These are phyloP conservation scores for Xanthoconium purpureum DNA, from an alignment of 768 basidiomycete species.

Conservation along the genomic window DNA sequence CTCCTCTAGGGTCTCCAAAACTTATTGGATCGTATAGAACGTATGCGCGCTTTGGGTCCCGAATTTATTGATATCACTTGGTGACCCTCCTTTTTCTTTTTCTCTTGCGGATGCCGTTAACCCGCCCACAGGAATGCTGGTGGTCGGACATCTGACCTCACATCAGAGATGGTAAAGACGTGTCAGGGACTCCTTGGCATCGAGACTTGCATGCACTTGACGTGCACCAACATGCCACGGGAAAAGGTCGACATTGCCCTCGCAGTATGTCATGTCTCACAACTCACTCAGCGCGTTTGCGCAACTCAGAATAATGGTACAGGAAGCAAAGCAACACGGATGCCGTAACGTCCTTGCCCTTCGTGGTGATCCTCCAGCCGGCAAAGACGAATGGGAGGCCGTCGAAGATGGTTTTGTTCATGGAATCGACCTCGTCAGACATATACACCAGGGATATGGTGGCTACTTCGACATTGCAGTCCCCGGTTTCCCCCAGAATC, in stretches of 20 bases:
- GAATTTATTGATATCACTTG: constrained; percentile 99
- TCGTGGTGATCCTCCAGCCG: constrained; percentile 87
- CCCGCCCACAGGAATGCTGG: constrained; percentile 79
- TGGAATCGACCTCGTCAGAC: constrained; percentile 87
- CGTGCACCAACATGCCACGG: constrained; percentile 98
- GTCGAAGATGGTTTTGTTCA: constrained; percentile 88
- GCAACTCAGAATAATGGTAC: constrained; percentile 6
- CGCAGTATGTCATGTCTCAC: constrained; percentile 50
- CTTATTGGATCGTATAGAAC: constrained; percentile 95
- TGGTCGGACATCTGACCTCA: constrained; percentile 91
- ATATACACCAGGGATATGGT: constrained; percentile 78
- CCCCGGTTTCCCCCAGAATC: constrained; percentile 87
- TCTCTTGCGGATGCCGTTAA: background rate
- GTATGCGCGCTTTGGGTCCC: constrained; percentile 92
- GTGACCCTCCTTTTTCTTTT: constrained; percentile 36
- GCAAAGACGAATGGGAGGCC: constrained; percentile 89
- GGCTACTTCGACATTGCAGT: constrained; percentile 97
- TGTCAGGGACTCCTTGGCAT: constrained; percentile 91
- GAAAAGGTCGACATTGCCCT: constrained; percentile 93
- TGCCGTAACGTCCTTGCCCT: constrained; percentile 93
- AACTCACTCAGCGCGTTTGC: background rate
- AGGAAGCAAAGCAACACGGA: constrained; percentile 88
- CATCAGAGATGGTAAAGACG: constrained; percentile 90
- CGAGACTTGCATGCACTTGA: constrained; percentile 98
- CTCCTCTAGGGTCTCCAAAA: constrained; percentile 63